A percentile compares a stretch with the other conserved stretches of the same genome.
Conservation (phyloP, 441 rosid genomes). For the Euphorbia celastroides region DNA sequence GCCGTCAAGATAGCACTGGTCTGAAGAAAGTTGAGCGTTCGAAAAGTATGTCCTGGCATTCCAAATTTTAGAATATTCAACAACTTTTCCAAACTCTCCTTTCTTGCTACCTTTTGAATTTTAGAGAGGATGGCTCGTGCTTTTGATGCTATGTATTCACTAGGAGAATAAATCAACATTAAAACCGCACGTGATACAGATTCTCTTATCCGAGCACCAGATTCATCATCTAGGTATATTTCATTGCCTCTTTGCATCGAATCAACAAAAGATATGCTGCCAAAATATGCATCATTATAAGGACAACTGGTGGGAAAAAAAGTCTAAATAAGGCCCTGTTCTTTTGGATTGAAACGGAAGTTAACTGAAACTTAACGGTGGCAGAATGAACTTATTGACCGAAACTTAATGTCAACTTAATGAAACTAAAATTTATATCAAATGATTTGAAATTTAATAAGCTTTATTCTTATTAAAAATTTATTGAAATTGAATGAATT, state of each 20-base stretch:
- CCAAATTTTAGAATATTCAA: constrained; percentile 33
- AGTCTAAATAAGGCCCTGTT: not conserved
- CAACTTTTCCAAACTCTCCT: constrained; percentile 40
- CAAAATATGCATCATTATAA: constrained; percentile 7
- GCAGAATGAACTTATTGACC: no score
- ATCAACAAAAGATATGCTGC: constrained; percentile 66
- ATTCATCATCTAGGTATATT: constrained; percentile 42
- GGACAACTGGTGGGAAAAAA: constrained; percentile 10
- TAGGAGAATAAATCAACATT: constrained; percentile 73
- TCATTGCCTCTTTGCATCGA: constrained; percentile 51
- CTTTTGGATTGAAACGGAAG: no score
- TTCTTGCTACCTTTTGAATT: constrained; percentile 41
- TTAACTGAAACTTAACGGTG: no score
- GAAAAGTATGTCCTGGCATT: constrained; percentile 38
- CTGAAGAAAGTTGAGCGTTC: constrained; percentile 38
- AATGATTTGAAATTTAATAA: no score
- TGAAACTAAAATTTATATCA: no score
- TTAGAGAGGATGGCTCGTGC: constrained; percentile 40
- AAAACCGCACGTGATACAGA: constrained; percentile 65
- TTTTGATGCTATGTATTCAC: constrained; percentile 52
- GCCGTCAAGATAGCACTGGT: constrained; percentile 49
- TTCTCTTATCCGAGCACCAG: constrained; percentile 37
- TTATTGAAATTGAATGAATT: no score
- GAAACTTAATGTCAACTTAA: no score
- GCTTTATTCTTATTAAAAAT: no score